A percentile compares a stretch with the other conserved stretches of the same genome.
Evolutionary conservation across 345 rosid genomes (phyloP).

Genomic region (Cardamine occulta): DNA sequence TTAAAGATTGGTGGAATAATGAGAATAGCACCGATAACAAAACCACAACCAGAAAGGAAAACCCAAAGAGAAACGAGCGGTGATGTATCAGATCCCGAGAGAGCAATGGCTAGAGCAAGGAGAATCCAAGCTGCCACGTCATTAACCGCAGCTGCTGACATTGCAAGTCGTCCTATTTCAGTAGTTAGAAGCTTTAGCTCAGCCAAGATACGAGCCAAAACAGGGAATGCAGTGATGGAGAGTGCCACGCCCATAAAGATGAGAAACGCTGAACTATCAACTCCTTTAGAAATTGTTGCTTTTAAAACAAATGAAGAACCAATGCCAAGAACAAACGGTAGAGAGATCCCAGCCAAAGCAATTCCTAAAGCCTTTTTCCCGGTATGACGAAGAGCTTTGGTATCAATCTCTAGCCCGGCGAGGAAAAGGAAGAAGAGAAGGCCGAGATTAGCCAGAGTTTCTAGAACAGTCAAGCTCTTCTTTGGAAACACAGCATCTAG

Average conservation of each 20-base stretch:
- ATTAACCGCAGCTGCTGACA: slow-evolving; percentile 88
- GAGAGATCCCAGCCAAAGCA: slow-evolving; percentile 65
- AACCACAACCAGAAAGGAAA: slow-evolving; percentile 57
- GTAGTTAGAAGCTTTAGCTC: slow-evolving; percentile 81
- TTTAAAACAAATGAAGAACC: slow-evolving; percentile 60
- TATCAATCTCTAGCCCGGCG: slow-evolving; percentile 72
- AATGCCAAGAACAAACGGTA: slow-evolving; percentile 71
- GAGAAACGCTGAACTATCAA: slow-evolving; percentile 52
- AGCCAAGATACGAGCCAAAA: slow-evolving; percentile 80
- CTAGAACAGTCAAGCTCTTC: slow-evolving; percentile 66
- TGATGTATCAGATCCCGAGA: slow-evolving; percentile 60
- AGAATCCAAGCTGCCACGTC: slow-evolving; percentile 86
- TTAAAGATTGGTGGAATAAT: slow-evolving; percentile 56
- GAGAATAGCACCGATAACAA: slow-evolving; percentile 45
- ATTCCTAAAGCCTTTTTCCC: slow-evolving; percentile 67
- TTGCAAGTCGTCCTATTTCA: slow-evolving; percentile 72
- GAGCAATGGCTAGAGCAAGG: slow-evolving; percentile 82
- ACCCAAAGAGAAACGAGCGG: slow-evolving; percentile 71
- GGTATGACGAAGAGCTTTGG: slow-evolving; percentile 54
- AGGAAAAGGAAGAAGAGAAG: slow-evolving; percentile 76
- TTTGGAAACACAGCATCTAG: slow-evolving; percentile 59
- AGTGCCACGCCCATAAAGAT: slow-evolving; percentile 90
- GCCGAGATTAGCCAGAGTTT: slow-evolving; percentile 75
- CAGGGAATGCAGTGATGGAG: slow-evolving; percentile 83
- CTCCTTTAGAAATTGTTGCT: slow-evolving; percentile 60